Evolutionary conservation across 768 basidiomycete species (phyloP).

Genomic region (Lanmaoa rubissima): DNA sequence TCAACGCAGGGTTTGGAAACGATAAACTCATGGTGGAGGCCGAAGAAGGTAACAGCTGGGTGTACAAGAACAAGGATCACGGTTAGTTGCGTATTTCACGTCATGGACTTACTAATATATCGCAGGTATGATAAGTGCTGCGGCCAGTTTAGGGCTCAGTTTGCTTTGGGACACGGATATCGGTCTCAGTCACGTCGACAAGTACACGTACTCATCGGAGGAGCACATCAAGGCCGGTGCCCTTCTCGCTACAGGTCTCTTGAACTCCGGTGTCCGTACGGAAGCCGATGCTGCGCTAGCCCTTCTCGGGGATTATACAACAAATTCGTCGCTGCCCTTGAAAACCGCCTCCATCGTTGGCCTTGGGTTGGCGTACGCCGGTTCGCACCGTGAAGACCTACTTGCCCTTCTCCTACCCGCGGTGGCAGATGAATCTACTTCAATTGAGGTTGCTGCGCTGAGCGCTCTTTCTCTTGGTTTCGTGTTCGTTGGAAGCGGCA

Average conservation of each 20-base stretch:
- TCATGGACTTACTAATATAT: conserved; percentile 1
- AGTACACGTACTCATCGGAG: conserved; percentile 94
- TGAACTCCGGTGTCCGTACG: conserved; percentile 85
- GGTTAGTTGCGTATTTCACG: conserved; percentile 45
- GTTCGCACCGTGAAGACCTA: conserved; percentile 88
- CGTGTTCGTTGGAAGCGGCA: conserved; percentile 92
- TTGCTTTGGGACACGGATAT: conserved; percentile 96
- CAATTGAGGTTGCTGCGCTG: conserved; percentile 87
- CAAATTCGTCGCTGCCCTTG: conserved; percentile 80
- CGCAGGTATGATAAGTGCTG: conserved; percentile 91
- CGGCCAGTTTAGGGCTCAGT: conserved; percentile 90
- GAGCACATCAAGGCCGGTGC: conserved; percentile 99
- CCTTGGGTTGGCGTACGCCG: conserved; percentile 90
- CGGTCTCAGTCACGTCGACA: conserved; percentile 92
- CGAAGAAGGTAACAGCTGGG: conserved; percentile 95
- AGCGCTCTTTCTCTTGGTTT: conserved; percentile 90
- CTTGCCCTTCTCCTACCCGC: conserved; percentile 73
- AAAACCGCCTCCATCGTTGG: conserved; percentile 90
- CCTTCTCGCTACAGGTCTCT: conserved; percentile 88
- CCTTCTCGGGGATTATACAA: conserved; percentile 85
- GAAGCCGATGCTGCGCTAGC: conserved; percentile 93
- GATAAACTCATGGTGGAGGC: conserved; percentile 98
- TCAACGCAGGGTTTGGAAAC: conserved; percentile 97
- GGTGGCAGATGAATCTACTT: conserved; percentile 74
- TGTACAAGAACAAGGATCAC: conserved; percentile 99